These are phyloP conservation scores for Passiflora organensis DNA, from an alignment of 345 rosid species.

Conservation along the genomic window DNA sequence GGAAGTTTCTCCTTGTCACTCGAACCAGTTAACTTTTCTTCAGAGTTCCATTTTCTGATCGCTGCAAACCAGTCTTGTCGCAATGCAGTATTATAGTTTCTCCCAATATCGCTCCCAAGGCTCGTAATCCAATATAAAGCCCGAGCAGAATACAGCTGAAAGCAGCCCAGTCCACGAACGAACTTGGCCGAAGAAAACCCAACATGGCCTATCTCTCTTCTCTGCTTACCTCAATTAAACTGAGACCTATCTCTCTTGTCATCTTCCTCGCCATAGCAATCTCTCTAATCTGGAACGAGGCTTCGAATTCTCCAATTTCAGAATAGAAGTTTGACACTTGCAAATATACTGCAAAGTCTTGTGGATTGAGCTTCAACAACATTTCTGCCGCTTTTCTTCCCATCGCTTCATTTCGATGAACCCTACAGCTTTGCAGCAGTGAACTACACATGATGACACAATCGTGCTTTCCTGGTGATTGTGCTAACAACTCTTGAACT, in stretches of 20 bases:
- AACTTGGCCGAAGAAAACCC: too few relatives aligned
- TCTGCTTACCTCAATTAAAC: slow-evolving; percentile 40
- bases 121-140: too few relatives aligned
- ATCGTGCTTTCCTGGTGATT: slow-evolving; percentile 41
- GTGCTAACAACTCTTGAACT: slow-evolving; percentile 57
- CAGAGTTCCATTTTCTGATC: too few relatives aligned
- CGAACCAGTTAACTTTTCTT: too few relatives aligned
- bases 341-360: slow-evolving; percentile 45
- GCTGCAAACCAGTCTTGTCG: too few relatives aligned
- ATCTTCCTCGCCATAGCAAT: slow-evolving; percentile 45
- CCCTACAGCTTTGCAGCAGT: slow-evolving; percentile 63
- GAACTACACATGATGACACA: slow-evolving; percentile 77
- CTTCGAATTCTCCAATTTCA: slow-evolving; percentile 56
- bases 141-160: background rate
- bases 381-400: slow-evolving; percentile 63
- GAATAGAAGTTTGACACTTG: slow-evolving; percentile 70
- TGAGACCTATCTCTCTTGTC: slow-evolving; percentile 49
- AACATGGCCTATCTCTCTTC: too few relatives aligned
- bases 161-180: background rate
- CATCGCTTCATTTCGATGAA: slow-evolving; percentile 47
- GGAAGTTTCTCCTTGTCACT: too few relatives aligned
- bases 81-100: too few relatives aligned
- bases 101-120: too few relatives aligned
- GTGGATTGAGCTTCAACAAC: slow-evolving; percentile 52
- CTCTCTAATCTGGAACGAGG: slow-evolving; percentile 48